A percentile compares a stretch with the other conserved stretches of the same genome.
These are phyloP conservation scores for Aspergillus pseudoviridinutans DNA, from an alignment of 2,329 filamentous ascomycete genomes.

Conservation along the genomic window DNA sequence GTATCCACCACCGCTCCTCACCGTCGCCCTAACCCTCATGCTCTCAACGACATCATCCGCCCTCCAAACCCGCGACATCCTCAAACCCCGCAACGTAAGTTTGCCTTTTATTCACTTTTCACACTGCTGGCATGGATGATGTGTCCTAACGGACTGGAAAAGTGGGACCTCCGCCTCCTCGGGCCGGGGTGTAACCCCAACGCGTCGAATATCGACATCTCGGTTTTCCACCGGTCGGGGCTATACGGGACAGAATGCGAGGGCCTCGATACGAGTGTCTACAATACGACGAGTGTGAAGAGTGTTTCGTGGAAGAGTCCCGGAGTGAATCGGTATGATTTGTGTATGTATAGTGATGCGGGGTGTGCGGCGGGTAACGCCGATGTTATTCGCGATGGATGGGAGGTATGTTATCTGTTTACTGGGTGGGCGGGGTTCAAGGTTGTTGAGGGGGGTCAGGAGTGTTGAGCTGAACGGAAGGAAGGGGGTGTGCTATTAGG, in stretches of 20 bases:
- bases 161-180: slow-evolving; percentile 32
- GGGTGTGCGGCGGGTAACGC: slow-evolving; percentile 2
- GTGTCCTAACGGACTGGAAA: slow-evolving; percentile 2
- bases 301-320: slow-evolving; percentile 27
- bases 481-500: background rate
- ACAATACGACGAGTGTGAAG: slow-evolving; percentile 15
- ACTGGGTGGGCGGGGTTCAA: slow-evolving; percentile 17
- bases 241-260: slow-evolving; percentile 6
- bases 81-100: slow-evolving; percentile 19
- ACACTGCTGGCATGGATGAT: background rate
- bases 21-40: background rate
- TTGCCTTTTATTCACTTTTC: background rate
- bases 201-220: slow-evolving; percentile 14
- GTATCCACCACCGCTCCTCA: slow-evolving; percentile 1
- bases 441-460: slow-evolving; percentile 13
- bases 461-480: background rate
- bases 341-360: slow-evolving; percentile 23
- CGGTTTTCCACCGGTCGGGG: slow-evolving; percentile 19
- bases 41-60: background rate
- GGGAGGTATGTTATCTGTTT: slow-evolving; percentile 24
- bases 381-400: slow-evolving; percentile 16
- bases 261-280: slow-evolving; percentile 1
- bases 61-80: slow-evolving; percentile 1
- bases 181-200: slow-evolving; percentile 25
- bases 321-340: slow-evolving; percentile 8